Conservation (phyloP, 306 rosid genomes). For the Castanea mollissima region DNA sequence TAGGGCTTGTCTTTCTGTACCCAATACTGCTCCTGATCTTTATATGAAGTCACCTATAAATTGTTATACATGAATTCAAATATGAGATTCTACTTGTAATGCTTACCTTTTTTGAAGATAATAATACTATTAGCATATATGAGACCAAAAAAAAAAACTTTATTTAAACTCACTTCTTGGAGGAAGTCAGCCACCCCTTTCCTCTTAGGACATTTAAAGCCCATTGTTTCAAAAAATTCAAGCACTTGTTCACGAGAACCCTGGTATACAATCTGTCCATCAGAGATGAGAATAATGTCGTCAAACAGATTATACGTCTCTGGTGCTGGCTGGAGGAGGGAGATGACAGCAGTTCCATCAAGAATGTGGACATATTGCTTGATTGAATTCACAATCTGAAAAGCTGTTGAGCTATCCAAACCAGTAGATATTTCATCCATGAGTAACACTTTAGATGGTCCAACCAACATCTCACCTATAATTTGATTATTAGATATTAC, state of each 20-base stretch:
- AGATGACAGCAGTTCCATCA: constrained; percentile 47
- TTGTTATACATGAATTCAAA: not conserved
- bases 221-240: constrained; percentile 43
- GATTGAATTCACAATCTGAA: constrained; percentile 49
- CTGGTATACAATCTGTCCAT: constrained; percentile 54
- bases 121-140: not conserved
- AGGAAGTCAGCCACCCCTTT: constrained; percentile 60
- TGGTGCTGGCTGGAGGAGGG: constrained; percentile 59
- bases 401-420: constrained; percentile 61
- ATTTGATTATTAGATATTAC: not conserved
- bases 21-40: constrained; percentile 65
- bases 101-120: not conserved
- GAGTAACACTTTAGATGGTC: constrained; percentile 52
- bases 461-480: constrained; percentile 61
- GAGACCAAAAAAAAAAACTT: not conserved
- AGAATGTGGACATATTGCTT: constrained; percentile 42
- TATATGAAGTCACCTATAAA: constrained; percentile 53
- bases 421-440: constrained; percentile 71
- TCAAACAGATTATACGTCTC: constrained; percentile 58
- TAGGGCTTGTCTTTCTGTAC: constrained; percentile 29
- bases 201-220: constrained; percentile 54
- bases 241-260: constrained; percentile 52
- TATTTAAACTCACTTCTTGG: constrained; percentile 48
- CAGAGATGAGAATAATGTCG: constrained; percentile 54
- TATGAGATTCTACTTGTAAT: not conserved